These are phyloP conservation scores for Chaetomium fimeti DNA, from an alignment of 495 filamentous ascomycete species.

Conservation along the genomic window DNA sequence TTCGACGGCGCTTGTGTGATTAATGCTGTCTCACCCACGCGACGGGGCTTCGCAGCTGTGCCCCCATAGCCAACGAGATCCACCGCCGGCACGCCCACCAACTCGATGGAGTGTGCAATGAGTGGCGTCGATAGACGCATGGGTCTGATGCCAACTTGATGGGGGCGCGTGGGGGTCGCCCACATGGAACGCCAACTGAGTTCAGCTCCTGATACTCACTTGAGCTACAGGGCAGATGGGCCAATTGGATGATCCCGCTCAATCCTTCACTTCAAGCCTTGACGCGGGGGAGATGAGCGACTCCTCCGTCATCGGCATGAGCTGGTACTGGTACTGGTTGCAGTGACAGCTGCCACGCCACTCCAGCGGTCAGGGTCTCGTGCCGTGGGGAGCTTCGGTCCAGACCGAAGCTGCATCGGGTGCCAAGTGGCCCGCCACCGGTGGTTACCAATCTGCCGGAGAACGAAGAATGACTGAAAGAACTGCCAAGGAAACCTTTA, in stretches of 20 bases:
- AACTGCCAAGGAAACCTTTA: too few relatives aligned
- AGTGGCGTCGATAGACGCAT: slow-evolving; percentile 7
- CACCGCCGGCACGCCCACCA: slow-evolving; percentile 3
- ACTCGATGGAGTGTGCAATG: slow-evolving; percentile 1
- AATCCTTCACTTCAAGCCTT: background rate
- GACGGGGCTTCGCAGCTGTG: background rate
- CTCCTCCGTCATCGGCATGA: background rate
- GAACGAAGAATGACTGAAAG: background rate
- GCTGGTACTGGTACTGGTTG: background rate
- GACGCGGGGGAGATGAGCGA: background rate
- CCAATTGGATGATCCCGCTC: background rate
- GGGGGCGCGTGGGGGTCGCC: background rate
- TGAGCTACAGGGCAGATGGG: slow-evolving; percentile 1
- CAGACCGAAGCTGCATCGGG: background rate
- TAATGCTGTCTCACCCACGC: slow-evolving; percentile 7
- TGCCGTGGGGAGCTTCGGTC: background rate
- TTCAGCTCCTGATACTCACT: slow-evolving; percentile 5
- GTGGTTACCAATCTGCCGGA: background rate
- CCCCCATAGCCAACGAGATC: background rate
- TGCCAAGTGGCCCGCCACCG: background rate
- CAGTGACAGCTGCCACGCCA: background rate
- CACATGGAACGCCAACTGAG: background rate
- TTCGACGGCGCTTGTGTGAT: background rate
- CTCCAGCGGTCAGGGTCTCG: background rate
- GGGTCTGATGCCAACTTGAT: slow-evolving; percentile 1